Evolutionary conservation across 495 filamentous ascomycete species (phyloP).

Genomic region (Oleoguttula mirabilis): DNA sequence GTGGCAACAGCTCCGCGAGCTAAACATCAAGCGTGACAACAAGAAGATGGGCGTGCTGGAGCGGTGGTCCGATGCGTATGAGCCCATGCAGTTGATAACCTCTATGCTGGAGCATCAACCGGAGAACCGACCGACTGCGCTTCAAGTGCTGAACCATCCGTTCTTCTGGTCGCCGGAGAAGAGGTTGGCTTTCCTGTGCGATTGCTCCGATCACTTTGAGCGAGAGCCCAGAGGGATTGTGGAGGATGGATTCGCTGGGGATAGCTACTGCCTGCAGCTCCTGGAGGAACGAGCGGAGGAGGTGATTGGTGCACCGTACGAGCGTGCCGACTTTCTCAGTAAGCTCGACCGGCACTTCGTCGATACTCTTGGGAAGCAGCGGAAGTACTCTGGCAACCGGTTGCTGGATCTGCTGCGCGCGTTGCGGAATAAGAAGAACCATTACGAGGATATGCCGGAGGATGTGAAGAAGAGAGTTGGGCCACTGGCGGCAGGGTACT

Average conservation of each 20-base stretch:
- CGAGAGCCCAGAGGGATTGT: slow-evolving; percentile 73
- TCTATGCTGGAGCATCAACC: slow-evolving; percentile 69
- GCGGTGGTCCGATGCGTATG: slow-evolving; percentile 63
- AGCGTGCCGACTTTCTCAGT: slow-evolving; percentile 60
- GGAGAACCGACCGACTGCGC: slow-evolving; percentile 55
- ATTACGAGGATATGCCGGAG: slow-evolving; percentile 36
- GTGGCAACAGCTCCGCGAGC: slow-evolving; percentile 70
- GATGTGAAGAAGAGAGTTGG: slow-evolving; percentile 31
- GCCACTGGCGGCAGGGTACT: slow-evolving; percentile 67
- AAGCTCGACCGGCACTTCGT: slow-evolving; percentile 66
- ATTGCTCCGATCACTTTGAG: slow-evolving; percentile 91
- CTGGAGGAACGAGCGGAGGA: slow-evolving; percentile 45
- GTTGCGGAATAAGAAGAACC: slow-evolving; percentile 69
- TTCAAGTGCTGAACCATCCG: slow-evolving; percentile 71
- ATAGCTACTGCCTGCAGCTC: slow-evolving; percentile 47
- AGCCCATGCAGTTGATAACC: slow-evolving; percentile 72
- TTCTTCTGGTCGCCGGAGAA: slow-evolving; percentile 93
- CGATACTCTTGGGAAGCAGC: slow-evolving; percentile 80
- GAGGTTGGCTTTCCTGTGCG: slow-evolving; percentile 77
- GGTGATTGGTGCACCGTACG: slow-evolving; percentile 40
- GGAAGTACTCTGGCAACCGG: slow-evolving; percentile 77
- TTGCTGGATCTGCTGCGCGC: slow-evolving; percentile 82
- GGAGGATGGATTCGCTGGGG: slow-evolving; percentile 12
- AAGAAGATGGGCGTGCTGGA: slow-evolving; percentile 61
- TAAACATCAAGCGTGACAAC: slow-evolving; percentile 84